Evolutionary conservation across 1,284 basidiomycete species (phyloP).

Genomic region (Sanghuangporus sanghuang): DNA sequence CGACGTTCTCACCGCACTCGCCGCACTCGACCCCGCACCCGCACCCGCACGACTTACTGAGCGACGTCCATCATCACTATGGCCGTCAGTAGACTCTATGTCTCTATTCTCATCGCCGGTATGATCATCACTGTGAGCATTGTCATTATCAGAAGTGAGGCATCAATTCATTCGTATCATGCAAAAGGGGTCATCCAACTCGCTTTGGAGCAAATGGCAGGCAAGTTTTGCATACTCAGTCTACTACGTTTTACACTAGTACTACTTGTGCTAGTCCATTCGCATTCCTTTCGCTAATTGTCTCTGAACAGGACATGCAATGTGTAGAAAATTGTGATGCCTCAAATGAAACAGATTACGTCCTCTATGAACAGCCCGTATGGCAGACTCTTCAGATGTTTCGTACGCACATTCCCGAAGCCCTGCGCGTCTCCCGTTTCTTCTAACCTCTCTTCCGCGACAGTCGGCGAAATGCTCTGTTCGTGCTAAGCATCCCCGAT

Average conservation of each 20-base stretch:
- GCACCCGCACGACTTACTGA: too few species aligned
- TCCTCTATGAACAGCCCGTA: conserved; percentile 88
- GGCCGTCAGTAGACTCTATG: conserved; percentile 23
- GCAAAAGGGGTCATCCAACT: conserved; percentile 68
- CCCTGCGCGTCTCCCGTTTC: conserved; percentile 19
- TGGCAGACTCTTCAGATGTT: conserved; percentile 96
- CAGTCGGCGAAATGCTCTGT: conserved; percentile 92
- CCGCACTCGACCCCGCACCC: too few species aligned
- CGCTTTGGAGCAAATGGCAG: conserved; percentile 79
- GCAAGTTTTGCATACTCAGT: conserved; percentile 30
- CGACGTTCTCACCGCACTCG: too few species aligned
- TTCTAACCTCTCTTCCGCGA: conserved; percentile 28
- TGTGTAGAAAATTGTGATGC: conserved; percentile 87
- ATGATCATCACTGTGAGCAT: conserved; percentile 71
- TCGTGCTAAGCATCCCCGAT: conserved; percentile 31
- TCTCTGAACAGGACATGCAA: conserved; percentile 73
- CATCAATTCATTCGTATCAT: not conserved
- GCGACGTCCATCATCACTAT: conserved; percentile 30
- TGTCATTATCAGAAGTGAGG: conserved; percentile 1
- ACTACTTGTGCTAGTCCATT: not conserved
- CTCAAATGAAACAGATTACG: conserved; percentile 44
- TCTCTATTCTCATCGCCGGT: conserved; percentile 57
- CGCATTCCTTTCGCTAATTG: not conserved
- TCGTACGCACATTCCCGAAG: conserved; percentile 43
- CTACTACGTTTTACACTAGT: not conserved